Evolutionary conservation across 768 basidiomycete genomes (phyloP), one percentile per base, ranked within the genome.

Genomic region (Pholiota microspora): DNA sequence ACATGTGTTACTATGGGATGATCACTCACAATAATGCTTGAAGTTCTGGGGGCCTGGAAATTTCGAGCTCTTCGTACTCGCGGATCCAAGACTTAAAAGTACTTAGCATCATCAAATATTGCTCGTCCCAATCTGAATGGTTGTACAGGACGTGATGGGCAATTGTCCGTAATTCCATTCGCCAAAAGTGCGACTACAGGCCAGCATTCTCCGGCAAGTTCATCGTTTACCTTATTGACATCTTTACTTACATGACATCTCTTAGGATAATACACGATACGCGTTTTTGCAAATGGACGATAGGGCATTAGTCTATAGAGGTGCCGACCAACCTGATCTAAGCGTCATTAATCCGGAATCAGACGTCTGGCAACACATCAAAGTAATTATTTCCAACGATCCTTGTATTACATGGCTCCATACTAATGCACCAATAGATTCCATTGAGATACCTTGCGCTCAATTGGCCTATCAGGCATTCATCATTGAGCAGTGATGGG

Each of bases 281-380:
- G 95, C 93, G 1, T 96, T 96, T 71, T 77, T 98, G 35, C 94
- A 96, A 71, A 84, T 95, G 83, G 94, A 98, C 63, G 96, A 98
- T 62, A 84, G 93, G 36, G 89, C 91, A 2, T 78, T 97, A 0
- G 85, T 98, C 13, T 99, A 98, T 69, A 83, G 96, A 51, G 95
- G 96, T 12, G 93, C 95, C 25, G 96, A 98, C 68, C 95, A 98
- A 67, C 95, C 96, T 4, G 95, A 98, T 67, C 89, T 97, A 87
- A 96, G 93, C 65, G 87, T 99, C 54, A 97, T 98, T 64, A 98
- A 98, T 65, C 94, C 95, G 13, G 94, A 96, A 67, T 92, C 92
- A 3, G 95, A 98, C 64, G 95, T 98, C 15, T 98, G 96, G 95
- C 94, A 98, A 62, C 89, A 91, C 71, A 89, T 98, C 69, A 96